A percentile compares a stretch with the other conserved stretches of the same genome.
These are phyloP conservation scores for Aspergillus sp. DNA, from an alignment of 2,329 filamentous ascomycete genomes.

Conservation along the genomic window DNA sequence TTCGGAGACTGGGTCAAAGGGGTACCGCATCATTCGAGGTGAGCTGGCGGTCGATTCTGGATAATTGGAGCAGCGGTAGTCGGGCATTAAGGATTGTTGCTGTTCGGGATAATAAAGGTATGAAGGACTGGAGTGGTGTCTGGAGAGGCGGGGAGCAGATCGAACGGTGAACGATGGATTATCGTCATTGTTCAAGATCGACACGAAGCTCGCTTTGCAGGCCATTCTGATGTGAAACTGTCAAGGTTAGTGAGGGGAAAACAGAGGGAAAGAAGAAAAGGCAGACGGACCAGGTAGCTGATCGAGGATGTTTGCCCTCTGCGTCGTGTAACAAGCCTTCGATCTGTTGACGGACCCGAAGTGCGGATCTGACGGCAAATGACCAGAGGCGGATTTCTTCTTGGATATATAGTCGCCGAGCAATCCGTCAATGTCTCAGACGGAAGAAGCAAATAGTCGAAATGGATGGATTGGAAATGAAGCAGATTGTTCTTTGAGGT, in stretches of 20 bases:
- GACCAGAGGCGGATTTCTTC: conserved; percentile 9
- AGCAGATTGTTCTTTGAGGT: no score
- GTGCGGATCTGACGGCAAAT: conserved; percentile 16
- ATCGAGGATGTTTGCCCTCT: conserved; percentile 28
- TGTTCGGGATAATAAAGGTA: conserved; percentile 16
- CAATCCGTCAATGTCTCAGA: conserved; percentile 2
- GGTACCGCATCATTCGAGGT: conserved; percentile 18
- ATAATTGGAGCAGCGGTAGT: conserved; percentile 16
- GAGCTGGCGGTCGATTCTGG: conserved; percentile 22
- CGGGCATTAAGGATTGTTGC: conserved; percentile 10
- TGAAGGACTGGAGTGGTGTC: conserved; percentile 17
- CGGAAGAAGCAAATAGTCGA: conserved; percentile 1
- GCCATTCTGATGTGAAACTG: conserved; percentile 17
- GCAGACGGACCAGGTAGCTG: conserved; percentile 23
- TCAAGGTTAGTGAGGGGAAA: conserved; percentile 1
- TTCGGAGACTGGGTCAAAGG: conserved; percentile 21
- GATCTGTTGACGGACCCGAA: conserved; percentile 21
- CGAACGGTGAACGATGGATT: conserved; percentile 42
- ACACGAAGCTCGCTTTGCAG: conserved; percentile 33
- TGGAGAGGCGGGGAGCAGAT: conserved; percentile 20
- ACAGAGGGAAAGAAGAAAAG: conserved; percentile 6
- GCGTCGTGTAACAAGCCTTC: conserved; percentile 28
- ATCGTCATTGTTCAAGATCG: conserved; percentile 45
- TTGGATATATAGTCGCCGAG: conserved; percentile 5
- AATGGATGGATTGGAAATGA: background rate